A percentile compares a stretch with the other conserved stretches of the same genome.
Evolutionary conservation across 192 early-diverging fungal species (phyloP).

Genomic region (Mortierella antarctica): DNA sequence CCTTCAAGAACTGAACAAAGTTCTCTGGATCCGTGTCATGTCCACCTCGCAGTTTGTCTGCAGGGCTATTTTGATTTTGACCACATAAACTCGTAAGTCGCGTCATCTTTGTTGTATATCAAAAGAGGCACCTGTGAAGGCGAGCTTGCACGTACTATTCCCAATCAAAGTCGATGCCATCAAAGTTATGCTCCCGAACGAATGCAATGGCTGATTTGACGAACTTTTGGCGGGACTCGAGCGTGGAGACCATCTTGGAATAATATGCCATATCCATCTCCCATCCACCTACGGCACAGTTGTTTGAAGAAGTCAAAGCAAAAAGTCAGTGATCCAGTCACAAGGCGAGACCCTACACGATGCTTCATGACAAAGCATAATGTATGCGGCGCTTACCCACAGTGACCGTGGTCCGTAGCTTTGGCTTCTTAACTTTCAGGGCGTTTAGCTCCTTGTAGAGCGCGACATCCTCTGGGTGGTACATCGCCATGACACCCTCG

Average conservation of each 20-base stretch:
- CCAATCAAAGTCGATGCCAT: constrained; percentile 52
- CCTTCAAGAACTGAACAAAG: constrained; percentile 42
- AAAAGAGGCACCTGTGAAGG: background rate
- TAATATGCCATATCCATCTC: constrained; percentile 53
- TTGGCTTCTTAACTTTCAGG: constrained; percentile 42
- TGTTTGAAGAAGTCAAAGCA: background rate
- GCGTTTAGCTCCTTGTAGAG: constrained; percentile 46
- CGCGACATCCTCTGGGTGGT: constrained; percentile 22
- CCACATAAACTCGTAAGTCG: no score
- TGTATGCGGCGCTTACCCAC: constrained; percentile 20
- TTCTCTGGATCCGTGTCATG: constrained; percentile 38
- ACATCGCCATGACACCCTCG: constrained; percentile 41
- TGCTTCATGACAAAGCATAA: no score
- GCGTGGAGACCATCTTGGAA: constrained; percentile 50
- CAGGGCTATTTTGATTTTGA: constrained; percentile 3
- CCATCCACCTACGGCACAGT: constrained; percentile 31
- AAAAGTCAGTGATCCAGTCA: background rate
- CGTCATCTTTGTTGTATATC: background rate
- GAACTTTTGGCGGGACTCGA: constrained; percentile 47
- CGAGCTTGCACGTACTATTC: constrained; percentile 31
- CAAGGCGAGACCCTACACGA: no score
- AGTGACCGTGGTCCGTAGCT: constrained; percentile 28
- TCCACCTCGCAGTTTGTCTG: constrained; percentile 31
- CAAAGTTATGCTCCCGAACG: constrained; percentile 30
- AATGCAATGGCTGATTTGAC: constrained; percentile 36